Conservation (phyloP, 202 grass and related monocot genomes). For the Carex arenaria region DNA sequence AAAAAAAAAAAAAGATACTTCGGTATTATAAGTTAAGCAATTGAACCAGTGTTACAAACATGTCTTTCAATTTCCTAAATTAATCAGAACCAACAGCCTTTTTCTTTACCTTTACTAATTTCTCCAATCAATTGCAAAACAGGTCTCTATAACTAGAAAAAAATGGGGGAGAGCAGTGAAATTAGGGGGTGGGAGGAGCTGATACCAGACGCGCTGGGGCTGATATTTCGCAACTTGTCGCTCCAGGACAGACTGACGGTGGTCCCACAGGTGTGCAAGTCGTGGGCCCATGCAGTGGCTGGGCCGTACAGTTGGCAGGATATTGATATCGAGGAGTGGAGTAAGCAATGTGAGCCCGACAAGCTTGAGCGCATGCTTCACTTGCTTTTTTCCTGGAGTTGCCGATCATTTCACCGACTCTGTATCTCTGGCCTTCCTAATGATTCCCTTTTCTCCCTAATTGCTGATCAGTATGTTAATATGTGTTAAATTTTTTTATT, state of each 20-base stretch:
- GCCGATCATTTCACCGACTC: slow-evolving; percentile 70
- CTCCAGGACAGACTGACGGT: slow-evolving; percentile 85
- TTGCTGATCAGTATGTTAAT: slow-evolving; percentile 74
- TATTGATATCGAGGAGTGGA: slow-evolving; percentile 95
- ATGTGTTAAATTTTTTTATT: not conserved
- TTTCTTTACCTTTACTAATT: not conserved
- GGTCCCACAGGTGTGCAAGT: slow-evolving; percentile 79
- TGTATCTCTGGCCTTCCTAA: slow-evolving; percentile 60
- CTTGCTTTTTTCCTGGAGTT: slow-evolving; percentile 57
- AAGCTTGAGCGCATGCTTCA: slow-evolving; percentile 79
- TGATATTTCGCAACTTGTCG: slow-evolving; percentile 82
- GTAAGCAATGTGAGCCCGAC: slow-evolving; percentile 68
- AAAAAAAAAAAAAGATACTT: not conserved
- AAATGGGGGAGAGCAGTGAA: slow-evolving; percentile 60
- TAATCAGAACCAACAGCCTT: not conserved
- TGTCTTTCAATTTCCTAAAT: not conserved
- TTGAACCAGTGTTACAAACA: not conserved
- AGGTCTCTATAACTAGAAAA: slow-evolving; percentile 19
- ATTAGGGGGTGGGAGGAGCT: slow-evolving; percentile 78
- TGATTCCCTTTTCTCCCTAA: slow-evolving; percentile 69
- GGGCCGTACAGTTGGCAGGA: slow-evolving; percentile 98
- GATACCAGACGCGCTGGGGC: slow-evolving; percentile 86
- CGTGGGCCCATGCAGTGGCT: slow-evolving; percentile 54
- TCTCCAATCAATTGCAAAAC: slow-evolving; percentile 1
- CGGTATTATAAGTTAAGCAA: not conserved